Conservation (phyloP, 768 basidiomycete genomes). For the Russula olivacea region DNA sequence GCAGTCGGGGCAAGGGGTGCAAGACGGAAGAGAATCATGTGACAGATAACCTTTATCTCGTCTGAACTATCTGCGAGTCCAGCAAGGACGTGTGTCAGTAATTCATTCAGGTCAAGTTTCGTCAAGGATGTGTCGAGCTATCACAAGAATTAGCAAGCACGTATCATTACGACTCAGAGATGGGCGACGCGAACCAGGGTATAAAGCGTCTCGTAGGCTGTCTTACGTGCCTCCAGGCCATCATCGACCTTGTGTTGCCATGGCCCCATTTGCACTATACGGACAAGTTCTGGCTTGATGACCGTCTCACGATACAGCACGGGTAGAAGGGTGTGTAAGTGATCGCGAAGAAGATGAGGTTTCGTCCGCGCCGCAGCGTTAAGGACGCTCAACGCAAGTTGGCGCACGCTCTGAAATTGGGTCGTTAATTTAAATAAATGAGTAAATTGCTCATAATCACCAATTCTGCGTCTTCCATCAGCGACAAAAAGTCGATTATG, state of each 20-base stretch:
- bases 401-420: constrained; percentile 68
- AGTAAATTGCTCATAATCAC: constrained; percentile 40
- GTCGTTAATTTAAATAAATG: background rate
- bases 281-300: constrained; percentile 72
- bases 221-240: constrained; percentile 93
- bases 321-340: constrained; percentile 69
- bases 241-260: constrained; percentile 98
- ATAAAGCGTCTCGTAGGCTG: constrained; percentile 96
- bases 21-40: constrained; percentile 92
- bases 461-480: constrained; percentile 85
- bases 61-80: constrained; percentile 88
- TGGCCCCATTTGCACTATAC: constrained; percentile 93
- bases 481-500: constrained; percentile 83
- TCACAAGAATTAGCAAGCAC: background rate
- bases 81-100: constrained; percentile 72
- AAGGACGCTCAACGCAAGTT: constrained; percentile 81
- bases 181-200: constrained; percentile 61
- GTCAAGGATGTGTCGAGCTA: constrained; percentile 88
- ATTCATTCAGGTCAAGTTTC: constrained; percentile 82
- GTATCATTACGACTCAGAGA: background rate
- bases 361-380: constrained; percentile 96
- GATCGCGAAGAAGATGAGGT: constrained; percentile 84
- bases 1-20: constrained; percentile 80
- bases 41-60: constrained; percentile 94
- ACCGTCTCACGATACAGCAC: constrained; percentile 81